Conservation (phyloP, 2,329 filamentous ascomycete genomes). For the Nakataea oryzae region DNA sequence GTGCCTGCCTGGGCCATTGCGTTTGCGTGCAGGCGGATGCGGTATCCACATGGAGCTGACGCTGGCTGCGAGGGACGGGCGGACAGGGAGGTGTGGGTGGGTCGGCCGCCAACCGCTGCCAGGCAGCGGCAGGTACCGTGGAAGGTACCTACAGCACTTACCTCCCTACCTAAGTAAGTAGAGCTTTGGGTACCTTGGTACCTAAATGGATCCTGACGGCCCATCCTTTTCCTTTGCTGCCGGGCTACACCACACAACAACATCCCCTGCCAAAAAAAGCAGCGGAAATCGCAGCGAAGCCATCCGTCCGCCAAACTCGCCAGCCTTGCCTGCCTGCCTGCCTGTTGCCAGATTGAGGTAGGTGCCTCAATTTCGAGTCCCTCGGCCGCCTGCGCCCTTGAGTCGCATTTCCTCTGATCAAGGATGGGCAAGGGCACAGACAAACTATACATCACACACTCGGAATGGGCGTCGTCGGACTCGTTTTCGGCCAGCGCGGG, state of each 20-base stretch:
- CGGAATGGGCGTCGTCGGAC: constrained; percentile 90
- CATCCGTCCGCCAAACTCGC: no score
- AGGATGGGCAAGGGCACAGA: constrained; percentile 43
- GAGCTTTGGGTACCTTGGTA: no score
- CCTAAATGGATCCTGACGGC: not conserved
- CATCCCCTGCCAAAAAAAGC: not conserved
- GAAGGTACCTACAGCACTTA: no score
- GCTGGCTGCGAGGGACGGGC: no score
- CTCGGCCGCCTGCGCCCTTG: not conserved
- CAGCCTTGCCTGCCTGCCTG: not conserved
- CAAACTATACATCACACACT: constrained; percentile 76
- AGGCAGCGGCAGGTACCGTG: no score
- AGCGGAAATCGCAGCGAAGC: not conserved
- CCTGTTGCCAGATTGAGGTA: not conserved
- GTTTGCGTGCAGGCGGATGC: no score
- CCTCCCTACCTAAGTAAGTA: no score
- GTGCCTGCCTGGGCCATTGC: no score
- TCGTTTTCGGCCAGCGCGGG: constrained; percentile 75
- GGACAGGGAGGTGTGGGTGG: no score
- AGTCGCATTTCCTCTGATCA: constrained; percentile 1
- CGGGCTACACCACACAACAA: not conserved
- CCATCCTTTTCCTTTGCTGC: not conserved
- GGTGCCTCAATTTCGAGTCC: not conserved
- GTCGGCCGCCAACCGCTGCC: no score
- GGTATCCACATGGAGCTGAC: no score